Conservation (phyloP, 2,329 filamentous ascomycete genomes). For the Fusarium pseudoanthophilum region DNA sequence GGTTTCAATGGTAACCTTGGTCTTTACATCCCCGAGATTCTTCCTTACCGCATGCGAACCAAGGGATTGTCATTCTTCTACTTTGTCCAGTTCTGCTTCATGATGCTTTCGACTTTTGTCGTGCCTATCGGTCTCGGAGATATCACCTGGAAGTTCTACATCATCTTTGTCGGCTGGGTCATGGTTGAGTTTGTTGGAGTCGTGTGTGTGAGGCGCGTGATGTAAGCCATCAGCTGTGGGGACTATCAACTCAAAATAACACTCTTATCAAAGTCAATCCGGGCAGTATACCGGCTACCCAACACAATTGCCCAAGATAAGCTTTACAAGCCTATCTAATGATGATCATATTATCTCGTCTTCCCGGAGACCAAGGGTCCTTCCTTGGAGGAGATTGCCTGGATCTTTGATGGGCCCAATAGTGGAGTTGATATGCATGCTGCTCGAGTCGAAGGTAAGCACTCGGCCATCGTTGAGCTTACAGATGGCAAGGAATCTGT, state of each 20-base stretch:
- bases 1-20: not conserved
- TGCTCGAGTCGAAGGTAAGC: not conserved
- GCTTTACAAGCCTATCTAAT: too few species aligned
- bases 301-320: too few species aligned
- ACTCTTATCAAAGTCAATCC: too few species aligned
- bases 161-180: conserved; percentile 17
- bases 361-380: conserved; percentile 32
- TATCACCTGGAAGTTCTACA: conserved; percentile 33
- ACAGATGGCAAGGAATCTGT: not conserved
- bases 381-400: conserved; percentile 26
- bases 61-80: not conserved
- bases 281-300: too few species aligned
- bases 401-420: conserved; percentile 19
- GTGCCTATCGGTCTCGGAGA: conserved; percentile 23
- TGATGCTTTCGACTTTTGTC: conserved; percentile 16
- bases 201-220: too few species aligned
- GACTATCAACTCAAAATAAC: too few species aligned
- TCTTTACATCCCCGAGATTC: not conserved
- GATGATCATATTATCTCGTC: too few species aligned
- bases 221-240: too few species aligned
- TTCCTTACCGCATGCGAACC: not conserved
- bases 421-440: not conserved
- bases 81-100: not conserved
- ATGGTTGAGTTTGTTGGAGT: conserved; percentile 19
- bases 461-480: not conserved